phyloP scores from a whole-genome alignment of 2,329 filamentous ascomycete genomes.

The Chaetomiaceae sp. region DNA sequence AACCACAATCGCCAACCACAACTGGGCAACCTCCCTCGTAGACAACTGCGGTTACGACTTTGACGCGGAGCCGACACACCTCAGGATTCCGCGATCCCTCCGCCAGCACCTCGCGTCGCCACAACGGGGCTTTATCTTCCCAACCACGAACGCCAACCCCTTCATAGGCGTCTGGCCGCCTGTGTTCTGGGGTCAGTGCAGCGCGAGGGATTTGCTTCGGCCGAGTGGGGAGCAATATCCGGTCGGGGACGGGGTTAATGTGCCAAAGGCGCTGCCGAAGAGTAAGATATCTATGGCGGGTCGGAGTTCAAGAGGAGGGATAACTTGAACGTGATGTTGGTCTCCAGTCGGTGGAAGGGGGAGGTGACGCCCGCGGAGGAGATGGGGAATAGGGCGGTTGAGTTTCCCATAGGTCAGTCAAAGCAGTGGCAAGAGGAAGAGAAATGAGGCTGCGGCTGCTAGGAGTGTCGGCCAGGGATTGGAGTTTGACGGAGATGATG shows the following conservation, averaged over 20 bases:
- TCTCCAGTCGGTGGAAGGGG: not conserved
- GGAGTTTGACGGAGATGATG: no score
- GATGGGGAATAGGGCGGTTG: no score
- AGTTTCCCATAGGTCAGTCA: no score
- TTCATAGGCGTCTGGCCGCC: not conserved
- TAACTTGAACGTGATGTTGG: not conserved
- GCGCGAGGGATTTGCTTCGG: not conserved
- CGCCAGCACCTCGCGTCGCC: no score
- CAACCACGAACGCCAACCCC: not conserved
- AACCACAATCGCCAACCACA: not conserved
- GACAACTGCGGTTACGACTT: not conserved
- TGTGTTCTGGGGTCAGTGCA: no score
- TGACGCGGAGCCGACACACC: not conserved
- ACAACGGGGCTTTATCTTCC: no score
- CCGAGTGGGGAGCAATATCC: not conserved
- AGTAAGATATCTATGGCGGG: not conserved
- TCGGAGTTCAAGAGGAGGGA: not conserved
- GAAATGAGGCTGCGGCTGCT: no score
- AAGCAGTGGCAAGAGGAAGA: conserved; percentile 1
- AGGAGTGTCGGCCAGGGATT: no score
- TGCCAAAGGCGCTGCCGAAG: not conserved
- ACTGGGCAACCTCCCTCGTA: not conserved
- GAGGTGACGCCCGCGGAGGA: not conserved
- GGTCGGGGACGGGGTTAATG: not conserved
- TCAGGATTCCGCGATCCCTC: no score